A percentile compares a stretch with the other conserved stretches of the same genome.
These are phyloP conservation scores for Aspergillus nidulans DNA, from an alignment of 495 filamentous ascomycete genomes.

Conservation along the genomic window DNA sequence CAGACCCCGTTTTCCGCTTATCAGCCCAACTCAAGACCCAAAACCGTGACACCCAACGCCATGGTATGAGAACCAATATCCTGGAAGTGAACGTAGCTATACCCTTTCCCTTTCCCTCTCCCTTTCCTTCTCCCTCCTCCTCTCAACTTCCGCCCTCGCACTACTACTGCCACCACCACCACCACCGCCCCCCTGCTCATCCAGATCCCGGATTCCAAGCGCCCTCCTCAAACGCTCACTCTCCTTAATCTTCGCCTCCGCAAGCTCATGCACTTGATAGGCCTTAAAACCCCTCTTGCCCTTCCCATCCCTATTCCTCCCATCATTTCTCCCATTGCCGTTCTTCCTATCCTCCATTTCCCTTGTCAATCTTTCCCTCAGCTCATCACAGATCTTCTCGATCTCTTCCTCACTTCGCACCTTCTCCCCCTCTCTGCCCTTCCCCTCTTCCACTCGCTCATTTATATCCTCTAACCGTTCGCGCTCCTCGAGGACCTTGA, in stretches of 20 bases:
- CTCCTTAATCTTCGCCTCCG: constrained; percentile 94
- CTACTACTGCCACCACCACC: constrained; percentile 55
- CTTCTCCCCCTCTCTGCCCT: constrained; percentile 65
- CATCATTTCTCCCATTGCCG: constrained; percentile 6
- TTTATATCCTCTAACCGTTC: constrained; percentile 89
- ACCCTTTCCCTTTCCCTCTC: constrained; percentile 11
- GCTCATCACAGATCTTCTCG: constrained; percentile 32
- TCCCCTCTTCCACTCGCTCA: constrained; percentile 32
- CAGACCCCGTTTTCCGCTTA: background rate
- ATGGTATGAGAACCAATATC: constrained; percentile 1
- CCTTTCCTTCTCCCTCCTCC: constrained; percentile 31
- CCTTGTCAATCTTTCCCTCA: constrained; percentile 11
- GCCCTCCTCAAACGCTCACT: constrained; percentile 84
- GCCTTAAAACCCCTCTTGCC: constrained; percentile 63
- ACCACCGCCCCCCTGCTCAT: constrained; percentile 69
- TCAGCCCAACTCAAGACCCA: background rate
- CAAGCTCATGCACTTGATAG: constrained; percentile 94
- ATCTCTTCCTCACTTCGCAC: constrained; percentile 35
- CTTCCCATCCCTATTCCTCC: constrained; percentile 24
- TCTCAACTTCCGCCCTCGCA: constrained; percentile 45
- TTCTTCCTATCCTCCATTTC: background rate
- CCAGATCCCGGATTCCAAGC: constrained; percentile 76
- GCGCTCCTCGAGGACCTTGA: constrained; percentile 84
- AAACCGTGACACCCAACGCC: constrained; percentile 3
- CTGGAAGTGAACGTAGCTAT: background rate